Conservation (phyloP, 768 basidiomycete species). For the Polyporus arcularius region DNA sequence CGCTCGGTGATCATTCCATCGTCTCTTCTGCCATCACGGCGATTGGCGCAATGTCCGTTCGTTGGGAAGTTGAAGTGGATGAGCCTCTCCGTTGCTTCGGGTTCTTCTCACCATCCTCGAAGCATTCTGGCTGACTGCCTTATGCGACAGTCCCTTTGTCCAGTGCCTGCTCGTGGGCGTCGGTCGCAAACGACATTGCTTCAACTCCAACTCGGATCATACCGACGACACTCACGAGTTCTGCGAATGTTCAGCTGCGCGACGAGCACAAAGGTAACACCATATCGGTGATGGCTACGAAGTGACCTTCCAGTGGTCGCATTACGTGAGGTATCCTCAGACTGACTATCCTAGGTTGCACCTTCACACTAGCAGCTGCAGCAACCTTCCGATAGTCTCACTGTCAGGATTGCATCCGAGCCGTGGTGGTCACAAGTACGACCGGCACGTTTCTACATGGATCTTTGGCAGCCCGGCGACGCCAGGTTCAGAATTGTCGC, state of each 20-base stretch:
- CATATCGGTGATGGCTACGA: background rate
- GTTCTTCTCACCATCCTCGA: background rate
- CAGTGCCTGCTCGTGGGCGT: background rate
- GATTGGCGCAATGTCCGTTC: conserved; percentile 11
- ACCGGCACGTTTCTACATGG: background rate
- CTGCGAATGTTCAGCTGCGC: background rate
- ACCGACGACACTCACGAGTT: background rate
- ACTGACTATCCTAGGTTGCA: background rate
- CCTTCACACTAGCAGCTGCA: background rate
- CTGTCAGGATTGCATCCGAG: no score
- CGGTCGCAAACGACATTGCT: background rate
- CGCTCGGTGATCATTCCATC: no score
- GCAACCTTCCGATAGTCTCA: no score
- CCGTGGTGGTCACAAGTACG: no score
- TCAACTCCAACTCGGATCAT: conserved; percentile 6
- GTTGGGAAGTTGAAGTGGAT: background rate
- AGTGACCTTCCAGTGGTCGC: background rate
- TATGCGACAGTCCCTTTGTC: conserved; percentile 5
- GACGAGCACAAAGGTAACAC: conserved; percentile 4
- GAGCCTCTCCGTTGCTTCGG: background rate
- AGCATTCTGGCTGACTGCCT: conserved; percentile 2
- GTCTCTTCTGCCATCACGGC: conserved; percentile 5
- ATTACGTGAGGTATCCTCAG: background rate
- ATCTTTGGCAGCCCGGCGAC: background rate
- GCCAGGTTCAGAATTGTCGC: no score